Base-by-base conservation (phyloP, 2,329 filamentous ascomycete species). In the Aspergillus sp. region DNA sequence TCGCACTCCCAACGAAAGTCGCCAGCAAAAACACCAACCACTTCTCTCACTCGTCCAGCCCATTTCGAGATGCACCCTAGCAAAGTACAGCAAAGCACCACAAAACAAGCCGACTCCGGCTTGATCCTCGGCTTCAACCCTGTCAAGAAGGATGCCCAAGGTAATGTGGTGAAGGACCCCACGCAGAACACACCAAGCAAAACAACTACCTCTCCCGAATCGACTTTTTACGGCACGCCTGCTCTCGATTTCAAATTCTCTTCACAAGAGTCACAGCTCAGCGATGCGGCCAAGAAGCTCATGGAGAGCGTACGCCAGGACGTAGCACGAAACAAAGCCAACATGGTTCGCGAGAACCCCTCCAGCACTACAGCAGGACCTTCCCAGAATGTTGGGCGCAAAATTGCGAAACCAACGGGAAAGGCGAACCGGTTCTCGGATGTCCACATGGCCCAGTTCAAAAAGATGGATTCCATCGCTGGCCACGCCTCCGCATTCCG, bases 391-490 rank as follows among this genome's bases (percentile, higher is more conserved):
- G 40, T 75, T 39, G 77, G 77, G 9, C 88, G 93, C 64, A 91
- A 87, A 73, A 90, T 96, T 68, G 93, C 90, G 6, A 86, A 86
- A 64, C 86, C 93, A 12, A 96, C 88, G 77, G 87, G 90, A 65
- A 93, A 88, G 72, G 83, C 86, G 51, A 80, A 87, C 49, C 88
- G 93, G 46, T 98, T 88, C 77, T 96, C 91, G 71, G 88, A 91
- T 62, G 87, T 85, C 39, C 93, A 98, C 72, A 89, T 90, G 84
- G 86, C 88, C 50, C 85, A 93, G 69, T 97, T 98, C 78, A 91
- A 91, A 77, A 98, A 96, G 80, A 97, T 98, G 93, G 92, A 96
- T 72, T 97, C 93, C 2, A 97, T 98, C 69, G 90, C 86, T 44
- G 88, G 88, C 61, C 93, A 97, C 71, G 82, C 91, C 8, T 96